Evolutionary conservation across 768 basidiomycete species (phyloP).

Genomic region (Tephrocybe sp.): DNA sequence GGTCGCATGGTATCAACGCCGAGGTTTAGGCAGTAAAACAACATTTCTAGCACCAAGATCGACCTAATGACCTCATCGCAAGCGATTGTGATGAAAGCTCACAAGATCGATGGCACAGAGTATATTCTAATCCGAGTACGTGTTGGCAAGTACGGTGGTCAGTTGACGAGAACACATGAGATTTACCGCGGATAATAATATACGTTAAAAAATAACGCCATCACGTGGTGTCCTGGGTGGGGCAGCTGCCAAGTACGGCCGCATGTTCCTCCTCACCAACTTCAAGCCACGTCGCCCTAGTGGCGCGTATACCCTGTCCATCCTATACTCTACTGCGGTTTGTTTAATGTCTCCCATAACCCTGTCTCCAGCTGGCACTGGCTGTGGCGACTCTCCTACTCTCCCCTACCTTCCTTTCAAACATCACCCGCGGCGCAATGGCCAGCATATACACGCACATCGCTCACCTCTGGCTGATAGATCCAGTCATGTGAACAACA

Average conservation of each 20-base stretch:
- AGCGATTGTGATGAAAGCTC: not conserved
- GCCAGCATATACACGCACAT: not conserved
- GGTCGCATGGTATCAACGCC: conserved; percentile 4
- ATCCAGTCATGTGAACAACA: not conserved
- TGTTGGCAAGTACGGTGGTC: too few species aligned
- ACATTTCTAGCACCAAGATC: not conserved
- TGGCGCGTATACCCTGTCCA: conserved; percentile 2
- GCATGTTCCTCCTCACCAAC: not conserved
- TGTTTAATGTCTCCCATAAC: conserved; percentile 12
- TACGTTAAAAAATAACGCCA: not conserved
- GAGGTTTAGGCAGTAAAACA: conserved; percentile 15
- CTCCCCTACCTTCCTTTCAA: conserved; percentile 2
- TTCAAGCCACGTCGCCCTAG: not conserved
- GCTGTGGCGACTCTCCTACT: not conserved
- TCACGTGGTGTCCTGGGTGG: not conserved
- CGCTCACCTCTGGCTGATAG: conserved; percentile 7
- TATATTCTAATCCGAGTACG: too few species aligned
- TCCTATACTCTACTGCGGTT: not conserved
- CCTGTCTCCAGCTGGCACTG: conserved; percentile 11
- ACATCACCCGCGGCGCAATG: not conserved
- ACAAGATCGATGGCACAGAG: too few species aligned
- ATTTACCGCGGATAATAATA: not conserved
- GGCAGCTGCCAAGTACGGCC: not conserved
- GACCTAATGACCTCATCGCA: not conserved
- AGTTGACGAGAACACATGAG: not conserved